These are phyloP conservation scores for Pichia nanzhaoensis DNA, from an alignment of 805 yeast species.

Conservation along the genomic window DNA sequence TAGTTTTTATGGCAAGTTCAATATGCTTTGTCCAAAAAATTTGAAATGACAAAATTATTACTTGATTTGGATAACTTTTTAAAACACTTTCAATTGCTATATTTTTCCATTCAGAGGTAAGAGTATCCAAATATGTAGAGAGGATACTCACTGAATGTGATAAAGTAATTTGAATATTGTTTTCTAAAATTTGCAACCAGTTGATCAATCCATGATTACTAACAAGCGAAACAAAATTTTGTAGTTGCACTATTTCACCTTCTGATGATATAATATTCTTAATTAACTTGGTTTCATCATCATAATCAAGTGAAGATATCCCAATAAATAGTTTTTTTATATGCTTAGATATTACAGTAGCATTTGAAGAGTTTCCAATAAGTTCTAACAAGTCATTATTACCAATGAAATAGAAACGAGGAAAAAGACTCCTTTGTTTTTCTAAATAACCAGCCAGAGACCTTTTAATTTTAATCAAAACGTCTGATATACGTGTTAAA, in stretches of 20 bases:
- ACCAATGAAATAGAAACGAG: constrained; percentile 82
- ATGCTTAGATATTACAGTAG: constrained; percentile 45
- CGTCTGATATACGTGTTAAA: constrained; percentile 46
- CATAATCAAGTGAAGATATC: constrained; percentile 35
- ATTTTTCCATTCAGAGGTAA: neutral
- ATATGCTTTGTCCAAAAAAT: constrained; percentile 44
- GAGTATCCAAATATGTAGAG: constrained; percentile 17
- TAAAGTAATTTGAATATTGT: constrained; percentile 43
- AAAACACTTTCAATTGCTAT: constrained; percentile 27
- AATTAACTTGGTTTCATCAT: constrained; percentile 23
- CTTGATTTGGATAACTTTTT: constrained; percentile 46
- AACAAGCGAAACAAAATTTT: constrained; percentile 36
- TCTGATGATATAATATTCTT: constrained; percentile 53
- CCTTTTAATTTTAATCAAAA: constrained; percentile 51
- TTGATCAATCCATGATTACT: constrained; percentile 43
- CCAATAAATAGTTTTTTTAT: constrained; percentile 70
- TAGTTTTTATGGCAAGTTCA: constrained; percentile 22
- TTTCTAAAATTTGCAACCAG: constrained; percentile 59
- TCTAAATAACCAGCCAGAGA: constrained; percentile 77
- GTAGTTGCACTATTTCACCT: constrained; percentile 49
- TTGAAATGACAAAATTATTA: constrained; percentile 47
- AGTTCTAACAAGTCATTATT: constrained; percentile 84
- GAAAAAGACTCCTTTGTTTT: constrained; percentile 66
- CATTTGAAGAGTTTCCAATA: constrained; percentile 56
- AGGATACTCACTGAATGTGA: constrained; percentile 32